A percentile compares a stretch with the other conserved stretches of the same genome.
Conservation (phyloP, 108 stramenopile species). For the Pseudonitzschia multiseries region DNA sequence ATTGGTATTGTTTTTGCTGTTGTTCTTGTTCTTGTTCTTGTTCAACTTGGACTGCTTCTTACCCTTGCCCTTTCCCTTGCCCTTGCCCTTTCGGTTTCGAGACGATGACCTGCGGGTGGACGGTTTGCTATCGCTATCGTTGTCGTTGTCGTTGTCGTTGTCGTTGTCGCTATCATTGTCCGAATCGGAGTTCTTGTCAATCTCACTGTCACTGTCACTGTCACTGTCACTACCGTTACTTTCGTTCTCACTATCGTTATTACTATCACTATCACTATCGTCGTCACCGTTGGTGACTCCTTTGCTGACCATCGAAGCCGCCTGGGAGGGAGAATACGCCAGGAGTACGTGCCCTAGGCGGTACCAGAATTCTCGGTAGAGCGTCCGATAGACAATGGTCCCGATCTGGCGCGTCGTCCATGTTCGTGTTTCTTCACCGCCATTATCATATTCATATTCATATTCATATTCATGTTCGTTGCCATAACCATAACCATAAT, state of each 20-base stretch:
- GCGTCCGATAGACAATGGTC: conserved; percentile 48
- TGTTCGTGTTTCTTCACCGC: background rate
- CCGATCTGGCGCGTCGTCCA: conserved; percentile 26
- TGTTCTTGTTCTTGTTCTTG: too few species aligned
- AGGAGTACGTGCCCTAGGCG: conserved; percentile 59
- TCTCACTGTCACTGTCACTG: too few species aligned
- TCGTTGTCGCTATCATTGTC: too few species aligned
- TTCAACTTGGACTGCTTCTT: background rate
- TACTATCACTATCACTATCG: background rate
- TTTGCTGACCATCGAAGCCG: conserved; percentile 10
- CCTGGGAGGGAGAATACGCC: conserved; percentile 26
- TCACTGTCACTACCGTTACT: background rate
- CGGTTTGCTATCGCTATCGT: conserved; percentile 9
- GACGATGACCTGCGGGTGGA: conserved; percentile 10
- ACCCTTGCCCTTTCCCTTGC: too few species aligned
- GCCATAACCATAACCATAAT: conserved; percentile 23
- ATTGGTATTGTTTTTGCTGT: background rate
- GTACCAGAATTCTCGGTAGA: conserved; percentile 85
- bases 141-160: too few species aligned
- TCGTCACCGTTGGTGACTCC: conserved; percentile 16
- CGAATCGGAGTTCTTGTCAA: too few species aligned
- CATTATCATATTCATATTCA: too few species aligned
- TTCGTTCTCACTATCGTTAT: background rate
- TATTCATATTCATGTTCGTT: background rate
- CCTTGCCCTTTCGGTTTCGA: background rate